phyloP scores from a whole-genome alignment of 2,329 filamentous ascomycete species.

The Claviceps pazoutovae region DNA sequence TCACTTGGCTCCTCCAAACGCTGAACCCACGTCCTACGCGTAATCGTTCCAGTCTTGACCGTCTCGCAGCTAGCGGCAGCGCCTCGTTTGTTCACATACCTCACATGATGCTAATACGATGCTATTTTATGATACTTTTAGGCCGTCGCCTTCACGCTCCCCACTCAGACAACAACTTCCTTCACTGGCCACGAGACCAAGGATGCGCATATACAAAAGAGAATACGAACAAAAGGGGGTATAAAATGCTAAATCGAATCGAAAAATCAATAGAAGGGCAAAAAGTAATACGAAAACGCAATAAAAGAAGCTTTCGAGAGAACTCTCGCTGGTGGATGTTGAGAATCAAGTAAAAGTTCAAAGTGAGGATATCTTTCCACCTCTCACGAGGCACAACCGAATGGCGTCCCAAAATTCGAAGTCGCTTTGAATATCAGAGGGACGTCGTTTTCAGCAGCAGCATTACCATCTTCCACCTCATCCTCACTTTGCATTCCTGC shows the following conservation, averaged over 20 bases:
- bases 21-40: background rate
- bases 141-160: background rate
- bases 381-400: conserved; percentile 17
- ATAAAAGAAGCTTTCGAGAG: background rate
- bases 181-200: background rate
- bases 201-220: background rate
- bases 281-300: background rate
- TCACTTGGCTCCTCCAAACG: background rate
- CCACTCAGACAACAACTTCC: background rate
- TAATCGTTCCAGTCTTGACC: background rate
- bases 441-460: conserved; percentile 24
- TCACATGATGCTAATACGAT: conserved; percentile 3
- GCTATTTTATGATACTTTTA: background rate
- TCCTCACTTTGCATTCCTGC: conserved; percentile 10
- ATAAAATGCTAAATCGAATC: background rate
- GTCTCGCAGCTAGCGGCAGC: background rate
- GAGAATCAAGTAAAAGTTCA: background rate
- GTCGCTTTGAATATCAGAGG: conserved; percentile 31
- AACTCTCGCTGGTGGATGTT: background rate
- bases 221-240: conserved; percentile 1
- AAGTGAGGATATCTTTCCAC: background rate
- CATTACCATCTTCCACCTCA: conserved; percentile 14
- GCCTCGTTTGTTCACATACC: background rate
- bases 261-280: too few relatives aligned
- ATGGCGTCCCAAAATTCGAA: conserved; percentile 34